These are phyloP conservation scores for Mucor mucedo DNA, from an alignment of 371 early-diverging fungal species.

Conservation along the genomic window DNA sequence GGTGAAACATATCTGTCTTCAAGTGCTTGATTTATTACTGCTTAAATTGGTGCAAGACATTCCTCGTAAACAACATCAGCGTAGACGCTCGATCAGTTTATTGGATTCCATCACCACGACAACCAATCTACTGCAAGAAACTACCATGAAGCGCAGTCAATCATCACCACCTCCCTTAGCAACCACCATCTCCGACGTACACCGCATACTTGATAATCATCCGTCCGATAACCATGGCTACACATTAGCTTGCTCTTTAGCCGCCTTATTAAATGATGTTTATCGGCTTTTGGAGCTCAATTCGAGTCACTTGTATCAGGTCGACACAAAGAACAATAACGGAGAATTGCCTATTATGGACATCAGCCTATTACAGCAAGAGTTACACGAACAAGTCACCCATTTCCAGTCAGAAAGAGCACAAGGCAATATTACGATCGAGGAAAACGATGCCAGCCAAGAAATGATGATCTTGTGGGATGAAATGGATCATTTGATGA, in stretches of 20 bases:
- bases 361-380: no score
- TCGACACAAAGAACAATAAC: no score
- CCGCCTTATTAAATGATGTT: constrained; percentile 44
- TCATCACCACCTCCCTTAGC: constrained; percentile 41
- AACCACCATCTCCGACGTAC: constrained; percentile 37
- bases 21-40: constrained; percentile 42
- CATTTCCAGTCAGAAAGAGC: constrained; percentile 27
- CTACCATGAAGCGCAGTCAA: constrained; percentile 28
- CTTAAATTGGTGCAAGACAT: constrained; percentile 31
- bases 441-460: not conserved
- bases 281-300: constrained; percentile 45
- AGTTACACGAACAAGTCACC: constrained; percentile 33
- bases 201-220: constrained; percentile 32
- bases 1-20: constrained; percentile 41
- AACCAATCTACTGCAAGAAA: constrained; percentile 27
- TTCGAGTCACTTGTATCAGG: constrained; percentile 4
- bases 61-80: constrained; percentile 7
- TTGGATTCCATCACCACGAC: constrained; percentile 38
- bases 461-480: constrained; percentile 44
- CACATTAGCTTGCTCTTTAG: constrained; percentile 49
- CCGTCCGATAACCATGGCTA: constrained; percentile 34
- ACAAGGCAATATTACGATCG: constrained; percentile 14
- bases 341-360: no score
- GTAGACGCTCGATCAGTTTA: constrained; percentile 36
- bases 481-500: constrained; percentile 47